phyloP scores from a whole-genome alignment of 2,329 filamentous ascomycete genomes.

The Cytospora mali region DNA sequence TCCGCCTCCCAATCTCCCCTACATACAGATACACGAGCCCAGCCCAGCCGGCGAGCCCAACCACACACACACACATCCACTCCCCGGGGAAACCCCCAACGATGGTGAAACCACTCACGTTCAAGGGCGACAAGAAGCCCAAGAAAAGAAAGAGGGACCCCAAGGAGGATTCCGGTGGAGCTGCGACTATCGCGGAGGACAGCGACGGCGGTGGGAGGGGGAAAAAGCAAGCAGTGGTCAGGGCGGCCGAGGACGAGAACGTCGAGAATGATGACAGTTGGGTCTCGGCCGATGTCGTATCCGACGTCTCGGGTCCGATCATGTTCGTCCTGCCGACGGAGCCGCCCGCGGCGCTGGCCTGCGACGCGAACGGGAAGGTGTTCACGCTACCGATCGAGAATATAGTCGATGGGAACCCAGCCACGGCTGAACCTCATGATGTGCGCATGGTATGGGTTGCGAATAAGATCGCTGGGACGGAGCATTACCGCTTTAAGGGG shows the following conservation, averaged over 20 bases:
- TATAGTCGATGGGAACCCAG: conserved; percentile 77
- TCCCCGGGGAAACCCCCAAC: too few relatives aligned
- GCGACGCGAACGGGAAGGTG: conserved; percentile 83
- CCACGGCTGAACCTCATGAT: conserved; percentile 92
- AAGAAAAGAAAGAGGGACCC: conserved; percentile 44
- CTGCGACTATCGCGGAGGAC: too few relatives aligned
- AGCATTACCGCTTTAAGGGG: conserved; percentile 83
- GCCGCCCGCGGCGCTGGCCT: conserved; percentile 74
- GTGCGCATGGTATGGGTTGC: conserved; percentile 95
- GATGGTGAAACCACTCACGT: conserved; percentile 88
- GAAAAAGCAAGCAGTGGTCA: conserved; percentile 38
- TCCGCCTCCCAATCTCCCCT: conserved; percentile 6
- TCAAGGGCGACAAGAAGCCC: conserved; percentile 96
- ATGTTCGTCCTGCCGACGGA: conserved; percentile 80
- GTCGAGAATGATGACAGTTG: conserved; percentile 77
- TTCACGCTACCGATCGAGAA: conserved; percentile 85
- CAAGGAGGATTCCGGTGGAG: conserved; percentile 19
- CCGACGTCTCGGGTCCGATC: conserved; percentile 79
- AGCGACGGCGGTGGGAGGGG: conserved; percentile 67
- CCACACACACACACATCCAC: too few relatives aligned
- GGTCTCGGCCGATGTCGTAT: conserved; percentile 77
- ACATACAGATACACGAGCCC: neutral
- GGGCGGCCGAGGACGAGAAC: conserved; percentile 42
- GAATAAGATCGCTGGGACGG: conserved; percentile 79
- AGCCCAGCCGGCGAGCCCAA: conserved; percentile 11